Percentiles rank a stretch among this genome's conserved stretches.
These are phyloP conservation scores for Eucalyptus guilfoylei DNA, from an alignment of 345 rosid species.

Conservation along the genomic window DNA sequence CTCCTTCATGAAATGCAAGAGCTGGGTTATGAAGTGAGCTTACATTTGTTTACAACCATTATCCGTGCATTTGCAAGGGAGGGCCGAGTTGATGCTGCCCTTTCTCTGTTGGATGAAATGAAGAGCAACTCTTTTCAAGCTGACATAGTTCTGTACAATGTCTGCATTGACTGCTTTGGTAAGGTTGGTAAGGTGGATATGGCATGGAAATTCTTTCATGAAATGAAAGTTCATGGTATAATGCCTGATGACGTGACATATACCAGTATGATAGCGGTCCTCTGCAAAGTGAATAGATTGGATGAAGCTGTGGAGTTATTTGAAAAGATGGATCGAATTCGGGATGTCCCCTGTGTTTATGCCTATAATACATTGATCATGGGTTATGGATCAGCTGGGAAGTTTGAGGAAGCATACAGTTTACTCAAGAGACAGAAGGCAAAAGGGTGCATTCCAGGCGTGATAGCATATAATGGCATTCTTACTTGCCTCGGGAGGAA, in stretches of 20 bases:
- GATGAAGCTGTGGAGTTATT: constrained; percentile 81
- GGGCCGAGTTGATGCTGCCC: constrained; percentile 76
- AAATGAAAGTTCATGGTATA: constrained; percentile 59
- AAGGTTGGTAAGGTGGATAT: constrained; percentile 84
- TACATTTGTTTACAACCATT: constrained; percentile 78
- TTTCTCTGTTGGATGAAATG: constrained; percentile 86
- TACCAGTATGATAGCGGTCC: constrained; percentile 84
- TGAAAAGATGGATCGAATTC: constrained; percentile 59
- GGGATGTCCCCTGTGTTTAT: constrained; percentile 75
- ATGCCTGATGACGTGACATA: constrained; percentile 88
- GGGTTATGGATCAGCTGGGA: constrained; percentile 90
- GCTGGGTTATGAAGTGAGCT: constrained; percentile 78
- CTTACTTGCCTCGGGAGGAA: constrained; percentile 81
- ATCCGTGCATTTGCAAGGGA: constrained; percentile 75
- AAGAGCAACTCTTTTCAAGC: constrained; percentile 65
- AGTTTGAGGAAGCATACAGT: constrained; percentile 66
- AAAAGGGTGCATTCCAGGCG: constrained; percentile 87
- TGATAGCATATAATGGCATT: constrained; percentile 79
- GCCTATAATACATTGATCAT: constrained; percentile 96
- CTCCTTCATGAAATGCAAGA: constrained; percentile 95
- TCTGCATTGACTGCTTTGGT: constrained; percentile 92
- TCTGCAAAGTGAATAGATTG: constrained; percentile 70
- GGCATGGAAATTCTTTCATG: constrained; percentile 98
- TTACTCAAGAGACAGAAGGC: constrained; percentile 77
- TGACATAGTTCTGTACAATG: constrained; percentile 86